These are phyloP conservation scores for Eremothecium cymbalariae DNA, from an alignment of 1,139 yeast genomes.

Conservation along the genomic window DNA sequence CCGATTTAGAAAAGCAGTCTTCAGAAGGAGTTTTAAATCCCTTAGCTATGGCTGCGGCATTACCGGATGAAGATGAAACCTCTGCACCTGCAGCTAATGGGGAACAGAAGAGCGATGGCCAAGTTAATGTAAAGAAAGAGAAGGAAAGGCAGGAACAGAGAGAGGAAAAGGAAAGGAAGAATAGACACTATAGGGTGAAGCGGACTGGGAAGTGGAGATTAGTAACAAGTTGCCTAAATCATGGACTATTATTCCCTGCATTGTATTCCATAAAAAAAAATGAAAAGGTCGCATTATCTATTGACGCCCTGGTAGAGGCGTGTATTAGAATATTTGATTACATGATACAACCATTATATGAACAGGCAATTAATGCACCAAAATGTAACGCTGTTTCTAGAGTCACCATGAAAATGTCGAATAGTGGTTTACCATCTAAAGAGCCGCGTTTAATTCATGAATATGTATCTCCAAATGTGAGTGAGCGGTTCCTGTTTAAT, in stretches of 20 bases:
- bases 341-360: conserved; percentile 46
- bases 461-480: conserved; percentile 20
- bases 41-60: conserved; percentile 79
- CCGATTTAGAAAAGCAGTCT: conserved; percentile 52
- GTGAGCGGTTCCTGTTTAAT: conserved; percentile 16
- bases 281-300: conserved; percentile 56
- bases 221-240: conserved; percentile 46
- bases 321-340: conserved; percentile 44
- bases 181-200: conserved; percentile 6
- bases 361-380: conserved; percentile 13
- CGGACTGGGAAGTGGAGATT: conserved; percentile 33
- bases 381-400: conserved; percentile 17
- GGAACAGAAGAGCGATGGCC: conserved; percentile 15
- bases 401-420: conserved; percentile 18
- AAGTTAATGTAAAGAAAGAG: conserved; percentile 4
- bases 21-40: conserved; percentile 67
- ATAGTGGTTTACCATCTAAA: conserved; percentile 17
- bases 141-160: conserved; percentile 6
- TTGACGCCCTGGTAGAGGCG: conserved; percentile 44
- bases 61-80: conserved; percentile 49
- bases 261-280: conserved; percentile 50
- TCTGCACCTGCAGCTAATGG: conserved; percentile 16
- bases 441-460: conserved; percentile 22
- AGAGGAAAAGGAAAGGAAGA: conserved; percentile 7
- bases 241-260: conserved; percentile 60